Evolutionary conservation across 2,329 filamentous ascomycete species (phyloP).

Genomic region (Calonectria leucothoes): DNA sequence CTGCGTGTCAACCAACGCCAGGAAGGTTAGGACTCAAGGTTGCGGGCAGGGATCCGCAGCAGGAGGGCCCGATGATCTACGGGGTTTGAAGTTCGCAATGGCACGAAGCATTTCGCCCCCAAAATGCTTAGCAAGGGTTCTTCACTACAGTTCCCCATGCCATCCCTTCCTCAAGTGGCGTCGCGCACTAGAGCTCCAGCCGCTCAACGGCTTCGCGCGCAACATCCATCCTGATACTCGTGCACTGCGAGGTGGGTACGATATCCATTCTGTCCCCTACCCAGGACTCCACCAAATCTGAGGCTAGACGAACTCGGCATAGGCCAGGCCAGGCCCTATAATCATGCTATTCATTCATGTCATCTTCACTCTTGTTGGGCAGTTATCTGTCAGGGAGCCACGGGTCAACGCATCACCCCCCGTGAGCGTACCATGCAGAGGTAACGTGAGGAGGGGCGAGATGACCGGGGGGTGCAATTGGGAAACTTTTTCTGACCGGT

Average conservation of each 20-base stretch:
- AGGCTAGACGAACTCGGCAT: neutral
- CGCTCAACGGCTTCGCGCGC: constrained; percentile 2
- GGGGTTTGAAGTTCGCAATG: neutral
- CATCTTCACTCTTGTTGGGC: neutral
- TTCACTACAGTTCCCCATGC: neutral
- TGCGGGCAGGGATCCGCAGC: neutral
- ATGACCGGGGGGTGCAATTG: neutral
- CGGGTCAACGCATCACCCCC: neutral
- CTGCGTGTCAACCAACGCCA: neutral
- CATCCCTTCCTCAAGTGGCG: neutral
- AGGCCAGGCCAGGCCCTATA: neutral
- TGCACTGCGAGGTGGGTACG: neutral
- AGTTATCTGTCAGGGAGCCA: constrained; percentile 5
- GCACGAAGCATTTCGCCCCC: neutral
- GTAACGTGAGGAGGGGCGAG: neutral
- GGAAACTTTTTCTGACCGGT: neutral
- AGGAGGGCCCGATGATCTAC: neutral
- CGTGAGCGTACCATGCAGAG: neutral
- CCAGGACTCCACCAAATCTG: neutral
- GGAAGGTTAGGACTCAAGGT: neutral
- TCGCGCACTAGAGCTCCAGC: neutral
- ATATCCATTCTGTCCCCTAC: neutral
- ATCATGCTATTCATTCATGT: neutral
- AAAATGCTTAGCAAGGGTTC: neutral
- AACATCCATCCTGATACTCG: constrained; percentile 2